Evolutionary conservation across 345 rosid genomes (phyloP).

Genomic region (Citrus unshiu): DNA sequence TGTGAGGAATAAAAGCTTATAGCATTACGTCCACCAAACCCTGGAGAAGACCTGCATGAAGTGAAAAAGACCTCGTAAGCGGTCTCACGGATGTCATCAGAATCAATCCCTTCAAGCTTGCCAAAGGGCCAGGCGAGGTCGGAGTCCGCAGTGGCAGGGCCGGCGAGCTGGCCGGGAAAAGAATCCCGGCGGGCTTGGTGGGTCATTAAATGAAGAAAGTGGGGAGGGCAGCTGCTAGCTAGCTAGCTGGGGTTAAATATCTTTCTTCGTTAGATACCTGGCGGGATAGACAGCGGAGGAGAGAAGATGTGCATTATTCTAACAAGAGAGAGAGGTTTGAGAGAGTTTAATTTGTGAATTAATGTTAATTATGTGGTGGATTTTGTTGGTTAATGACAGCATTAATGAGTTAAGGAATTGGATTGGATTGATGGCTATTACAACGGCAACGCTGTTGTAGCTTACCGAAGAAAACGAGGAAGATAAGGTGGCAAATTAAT

Average conservation of each 20-base stretch:
- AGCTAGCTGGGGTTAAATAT: not conserved
- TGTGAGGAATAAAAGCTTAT: slow-evolving; percentile 55
- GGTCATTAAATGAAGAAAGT: slow-evolving; percentile 27
- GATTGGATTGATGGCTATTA: not conserved
- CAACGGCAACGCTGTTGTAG: not conserved
- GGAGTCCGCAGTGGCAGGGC: slow-evolving; percentile 22
- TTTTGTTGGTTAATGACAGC: slow-evolving; percentile 29
- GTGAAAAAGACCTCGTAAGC: slow-evolving; percentile 93
- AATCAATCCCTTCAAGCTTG: slow-evolving; percentile 46
- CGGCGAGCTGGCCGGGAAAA: slow-evolving; percentile 38
- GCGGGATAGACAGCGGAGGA: slow-evolving; percentile 39
- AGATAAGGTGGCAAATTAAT: slow-evolving; percentile 1
- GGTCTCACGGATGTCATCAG: slow-evolving; percentile 70
- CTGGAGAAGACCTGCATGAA: slow-evolving; percentile 78
- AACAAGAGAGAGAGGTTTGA: not conserved
- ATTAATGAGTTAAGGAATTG: slow-evolving; percentile 22
- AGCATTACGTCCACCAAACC: slow-evolving; percentile 77
- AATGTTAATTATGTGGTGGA: not conserved
- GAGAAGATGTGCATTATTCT: slow-evolving; percentile 32
- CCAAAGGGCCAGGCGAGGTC: slow-evolving; percentile 83
- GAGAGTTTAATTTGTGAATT: not conserved
- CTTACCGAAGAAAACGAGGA: slow-evolving; percentile 1
- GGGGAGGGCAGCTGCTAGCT: not conserved
- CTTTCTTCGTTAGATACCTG: slow-evolving; percentile 17
- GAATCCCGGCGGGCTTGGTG: slow-evolving; percentile 50